Conservation (phyloP, 2,329 filamentous ascomycete species). For the Pseudocercospora fuligena region DNA sequence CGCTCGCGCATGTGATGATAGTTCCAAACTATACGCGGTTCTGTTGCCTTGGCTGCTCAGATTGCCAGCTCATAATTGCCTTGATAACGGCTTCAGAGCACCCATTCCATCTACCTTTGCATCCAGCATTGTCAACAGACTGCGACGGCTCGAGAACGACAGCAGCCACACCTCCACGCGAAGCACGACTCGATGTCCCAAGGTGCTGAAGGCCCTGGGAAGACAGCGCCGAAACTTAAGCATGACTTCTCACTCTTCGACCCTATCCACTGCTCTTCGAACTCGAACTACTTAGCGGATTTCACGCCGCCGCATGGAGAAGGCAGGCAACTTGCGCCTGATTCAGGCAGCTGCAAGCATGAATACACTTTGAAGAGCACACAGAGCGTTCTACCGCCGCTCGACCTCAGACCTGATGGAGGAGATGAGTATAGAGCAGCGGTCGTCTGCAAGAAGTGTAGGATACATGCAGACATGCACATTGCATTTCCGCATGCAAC, state of each 20-base stretch:
- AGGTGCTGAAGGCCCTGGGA: slow-evolving; percentile 43
- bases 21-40: not conserved
- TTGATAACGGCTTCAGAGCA: not conserved
- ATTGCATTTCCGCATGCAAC: slow-evolving; percentile 54
- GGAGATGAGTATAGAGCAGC: slow-evolving; percentile 60
- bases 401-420: slow-evolving; percentile 46
- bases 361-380: slow-evolving; percentile 61
- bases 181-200: slow-evolving; percentile 22
- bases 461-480: slow-evolving; percentile 64
- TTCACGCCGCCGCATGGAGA: slow-evolving; percentile 59
- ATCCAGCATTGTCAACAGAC: not conserved
- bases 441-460: slow-evolving; percentile 65
- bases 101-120: not conserved
- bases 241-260: slow-evolving; percentile 60
- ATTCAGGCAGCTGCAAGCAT: slow-evolving; percentile 61
- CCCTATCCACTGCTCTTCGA: slow-evolving; percentile 49
- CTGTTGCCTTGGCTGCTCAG: not conserved
- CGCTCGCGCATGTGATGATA: not conserved
- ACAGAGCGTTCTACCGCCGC: slow-evolving; percentile 56
- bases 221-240: slow-evolving; percentile 56
- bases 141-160: not conserved
- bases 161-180: not conserved
- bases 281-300: slow-evolving; percentile 57
- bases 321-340: slow-evolving; percentile 40
- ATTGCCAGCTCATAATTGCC: not conserved